Percentiles rank a stretch among this genome's conserved stretches.
These are phyloP conservation scores for Camellia oleifera DNA, from an alignment of 179 eudicot genomes.

Conservation along the genomic window DNA sequence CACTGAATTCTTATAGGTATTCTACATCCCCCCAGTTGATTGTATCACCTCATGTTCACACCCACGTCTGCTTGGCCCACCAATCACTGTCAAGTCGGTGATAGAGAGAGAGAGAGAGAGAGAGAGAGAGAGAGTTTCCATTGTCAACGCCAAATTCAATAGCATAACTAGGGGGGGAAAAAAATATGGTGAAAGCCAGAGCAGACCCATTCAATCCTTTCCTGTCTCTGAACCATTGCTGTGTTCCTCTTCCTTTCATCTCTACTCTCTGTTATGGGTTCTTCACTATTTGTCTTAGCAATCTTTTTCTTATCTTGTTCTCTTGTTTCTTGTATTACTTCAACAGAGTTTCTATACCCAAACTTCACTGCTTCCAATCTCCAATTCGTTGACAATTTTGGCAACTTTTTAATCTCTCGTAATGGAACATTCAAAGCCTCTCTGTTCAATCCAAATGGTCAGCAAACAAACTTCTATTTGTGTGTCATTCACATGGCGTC, in stretches of 20 bases:
- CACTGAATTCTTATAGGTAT: too few species aligned
- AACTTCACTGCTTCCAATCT: conserved; percentile 55
- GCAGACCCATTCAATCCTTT: conserved; percentile 18
- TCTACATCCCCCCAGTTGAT: not conserved
- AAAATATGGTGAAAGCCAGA: conserved; percentile 19
- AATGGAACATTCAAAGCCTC: conserved; percentile 62
- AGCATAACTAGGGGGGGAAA: not conserved
- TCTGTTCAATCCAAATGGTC: conserved; percentile 44
- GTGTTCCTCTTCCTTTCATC: conserved; percentile 20
- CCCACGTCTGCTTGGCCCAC: not conserved
- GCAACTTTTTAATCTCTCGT: conserved; percentile 51
- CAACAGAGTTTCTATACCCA: conserved; percentile 36
- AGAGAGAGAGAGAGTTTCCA: conserved; percentile 2
- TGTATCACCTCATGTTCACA: not conserved
- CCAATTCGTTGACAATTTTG: conserved; percentile 42
- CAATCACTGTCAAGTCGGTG: not conserved
- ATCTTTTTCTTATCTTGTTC: conserved; percentile 14
- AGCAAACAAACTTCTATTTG: conserved; percentile 49
- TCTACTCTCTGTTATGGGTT: conserved; percentile 31
- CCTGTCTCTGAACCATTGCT: conserved; percentile 13
- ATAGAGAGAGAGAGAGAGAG: not conserved
- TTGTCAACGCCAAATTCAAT: not conserved
- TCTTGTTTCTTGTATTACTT: conserved; percentile 23
- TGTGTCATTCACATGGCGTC: conserved; percentile 64
- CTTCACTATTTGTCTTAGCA: conserved; percentile 18